Evolutionary conservation across 306 rosid genomes (phyloP), one percentile per base, ranked within the genome.

Genomic region (Vigna hirtella): DNA sequence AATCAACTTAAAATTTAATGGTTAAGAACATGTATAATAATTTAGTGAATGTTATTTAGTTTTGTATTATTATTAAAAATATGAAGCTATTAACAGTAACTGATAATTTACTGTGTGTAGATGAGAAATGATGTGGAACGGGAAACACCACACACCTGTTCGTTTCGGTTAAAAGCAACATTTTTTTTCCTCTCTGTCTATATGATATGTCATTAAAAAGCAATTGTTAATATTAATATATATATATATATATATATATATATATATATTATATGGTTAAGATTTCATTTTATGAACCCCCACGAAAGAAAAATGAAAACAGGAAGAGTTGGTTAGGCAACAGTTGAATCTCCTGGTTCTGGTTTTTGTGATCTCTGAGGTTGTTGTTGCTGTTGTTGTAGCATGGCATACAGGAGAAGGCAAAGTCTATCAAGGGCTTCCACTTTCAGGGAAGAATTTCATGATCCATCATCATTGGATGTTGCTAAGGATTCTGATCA

Each of bases 341-440:
- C 56, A 43, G 77, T 79, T 77, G 76, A 74, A 45, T 66, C 30
- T 40, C 76, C 43, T 51, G 26, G 48, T 71, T 45, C 62, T 70
- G 18, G 15, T 9, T 40, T 71, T 55, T 66, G 55, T 67, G 80
- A 66, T 66, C 50, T 79, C 53, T 26, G 36, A 59, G 68, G 77
- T 57, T 79, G 73, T 30, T 30, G 38, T 34, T 34, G 7, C 5
- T 34, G 38, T 3, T 30, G n/a, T 59, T 26, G 66, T 43, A 13
- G 1, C 59, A 94, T 95, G 99, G 99, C 99, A 8, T 95, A 95
- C 38, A 84, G 98, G 62, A 86, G 99, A 84, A 95, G 93, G 78
- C 99, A 95, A 72, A 91, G 90, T 49, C 30, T 93, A 3, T 62
- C 94, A 4, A 91, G 90, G 53, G 32, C 90, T 40, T 91, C 97